Evolutionary conservation across 2,329 filamentous ascomycete species (phyloP), one percentile per base, ranked within the genome.

Genomic region (Elsinoe ampelina): DNA sequence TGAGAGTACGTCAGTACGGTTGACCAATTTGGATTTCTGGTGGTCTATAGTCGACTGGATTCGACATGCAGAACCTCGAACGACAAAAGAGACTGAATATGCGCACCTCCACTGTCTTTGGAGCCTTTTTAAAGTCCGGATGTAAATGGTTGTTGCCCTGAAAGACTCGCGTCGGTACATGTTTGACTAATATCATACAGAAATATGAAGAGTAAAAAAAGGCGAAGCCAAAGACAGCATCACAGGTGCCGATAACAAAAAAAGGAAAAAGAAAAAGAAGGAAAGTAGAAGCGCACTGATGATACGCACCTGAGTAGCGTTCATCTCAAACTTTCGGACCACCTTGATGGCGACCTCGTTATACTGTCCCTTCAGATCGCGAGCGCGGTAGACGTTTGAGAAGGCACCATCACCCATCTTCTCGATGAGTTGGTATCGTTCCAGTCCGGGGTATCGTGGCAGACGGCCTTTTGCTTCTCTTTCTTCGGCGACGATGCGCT

Each of bases 391-490:
- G 62, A 98, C 93, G 67, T 97, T 97, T 77, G 92, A 97, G 79
- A 98, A 98, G 59, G 93, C 93, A 60, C 93, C 93, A 64, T 97
- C 93, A 62, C 93, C 93, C 92, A 98, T 98, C 80, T 97, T 97
- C 74, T 95, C 91, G 54, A 93, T 58, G 34, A 96, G 76, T 55
- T 86, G 82, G 85, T 88, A 98, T 67, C 91, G 77, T 65, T 95
- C 89, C 38, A 95, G 76, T 36, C 89, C 89, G 0, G 89, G 87
- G 66, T 95, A 95, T 64, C 77, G 81, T 39, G 93, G 92, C 67
- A 97, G 85, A 71, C 91, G 95, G 68, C 83, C 83, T 70, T 84
- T 88, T 72, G 77, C 89, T 66, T 88, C 87, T 59, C 90, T 89
- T 76, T 97, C 93, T 69, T 97, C 93, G 57, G 89, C 89, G 1